Conservation (phyloP, 2,329 filamentous ascomycete genomes). For the Penicillium sp. region DNA sequence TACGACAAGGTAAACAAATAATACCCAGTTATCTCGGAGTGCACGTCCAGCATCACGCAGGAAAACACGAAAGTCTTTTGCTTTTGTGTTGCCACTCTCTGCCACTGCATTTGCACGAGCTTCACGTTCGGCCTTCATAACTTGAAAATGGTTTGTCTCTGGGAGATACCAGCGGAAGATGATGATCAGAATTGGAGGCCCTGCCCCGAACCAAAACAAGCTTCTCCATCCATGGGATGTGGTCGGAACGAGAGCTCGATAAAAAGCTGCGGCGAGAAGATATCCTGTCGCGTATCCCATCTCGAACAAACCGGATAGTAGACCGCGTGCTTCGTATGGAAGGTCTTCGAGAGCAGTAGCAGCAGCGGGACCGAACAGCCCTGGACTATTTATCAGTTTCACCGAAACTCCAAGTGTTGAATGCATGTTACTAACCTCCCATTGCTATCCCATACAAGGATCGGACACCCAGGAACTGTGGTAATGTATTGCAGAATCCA, state of each 20-base stretch:
- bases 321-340: slow-evolving; percentile 43
- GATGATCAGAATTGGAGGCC: slow-evolving; percentile 56
- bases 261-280: slow-evolving; percentile 41
- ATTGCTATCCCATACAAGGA: slow-evolving; percentile 45
- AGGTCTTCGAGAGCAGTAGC: slow-evolving; percentile 46
- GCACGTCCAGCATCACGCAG: slow-evolving; percentile 23
- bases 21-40: slow-evolving; percentile 37
- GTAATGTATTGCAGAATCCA: slow-evolving; percentile 40
- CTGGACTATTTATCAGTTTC: slow-evolving; percentile 8
- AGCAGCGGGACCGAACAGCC: slow-evolving; percentile 36
- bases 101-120: slow-evolving; percentile 12
- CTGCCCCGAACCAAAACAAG: slow-evolving; percentile 44
- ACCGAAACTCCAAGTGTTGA: not conserved
- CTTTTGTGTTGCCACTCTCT: slow-evolving; percentile 1
- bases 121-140: slow-evolving; percentile 28
- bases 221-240: slow-evolving; percentile 40
- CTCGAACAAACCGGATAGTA: slow-evolving; percentile 42
- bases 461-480: slow-evolving; percentile 42
- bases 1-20: slow-evolving; percentile 42
- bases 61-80: slow-evolving; percentile 18
- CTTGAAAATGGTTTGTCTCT: slow-evolving; percentile 71
- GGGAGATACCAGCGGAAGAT: slow-evolving; percentile 72
- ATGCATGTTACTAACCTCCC: slow-evolving; percentile 29
- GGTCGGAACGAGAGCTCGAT: slow-evolving; percentile 39
- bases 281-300: slow-evolving; percentile 41